Percentiles rank a stretch among this genome's conserved stretches.
These are phyloP conservation scores for Gastrolobium bilobum DNA, from an alignment of 306 rosid genomes.

Conservation along the genomic window DNA sequence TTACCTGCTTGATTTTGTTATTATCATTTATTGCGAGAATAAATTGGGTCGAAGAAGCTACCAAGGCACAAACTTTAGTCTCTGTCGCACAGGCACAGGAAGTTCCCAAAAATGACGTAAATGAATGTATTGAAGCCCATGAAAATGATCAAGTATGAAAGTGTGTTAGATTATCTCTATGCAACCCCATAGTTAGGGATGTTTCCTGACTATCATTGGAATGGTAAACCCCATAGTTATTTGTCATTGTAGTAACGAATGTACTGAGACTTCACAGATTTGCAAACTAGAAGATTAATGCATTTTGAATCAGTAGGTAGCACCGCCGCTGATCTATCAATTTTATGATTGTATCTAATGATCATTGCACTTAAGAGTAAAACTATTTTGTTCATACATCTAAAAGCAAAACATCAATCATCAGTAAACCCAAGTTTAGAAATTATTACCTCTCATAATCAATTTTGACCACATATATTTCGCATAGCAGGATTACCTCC, in stretches of 20 bases:
- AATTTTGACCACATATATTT: too few relatives aligned
- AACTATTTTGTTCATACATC: background rate
- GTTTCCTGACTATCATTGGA: background rate
- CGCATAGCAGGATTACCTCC: too few relatives aligned
- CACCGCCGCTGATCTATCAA: slow-evolving; percentile 2
- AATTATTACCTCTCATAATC: background rate
- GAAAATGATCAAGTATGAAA: slow-evolving; percentile 36
- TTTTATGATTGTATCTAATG: slow-evolving; percentile 26
- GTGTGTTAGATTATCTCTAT: background rate
- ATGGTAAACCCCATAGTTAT: background rate
- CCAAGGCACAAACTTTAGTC: slow-evolving; percentile 59
- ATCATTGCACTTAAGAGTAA: slow-evolving; percentile 27
- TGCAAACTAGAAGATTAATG: background rate
- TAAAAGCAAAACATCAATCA: slow-evolving; percentile 46
- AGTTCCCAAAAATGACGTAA: slow-evolving; percentile 36
- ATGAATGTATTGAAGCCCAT: slow-evolving; percentile 12
- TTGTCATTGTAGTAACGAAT: background rate
- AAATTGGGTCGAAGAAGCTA: slow-evolving; percentile 70
- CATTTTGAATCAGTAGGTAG: slow-evolving; percentile 21
- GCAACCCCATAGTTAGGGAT: background rate
- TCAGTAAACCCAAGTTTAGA: slow-evolving; percentile 55
- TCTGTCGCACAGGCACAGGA: slow-evolving; percentile 2
- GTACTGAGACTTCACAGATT: background rate
- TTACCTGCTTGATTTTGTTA: slow-evolving; percentile 57
- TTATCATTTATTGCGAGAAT: slow-evolving; percentile 62